Evolutionary conservation across 345 rosid genomes (phyloP).

Genomic region (Eucalyptus camaldulensis): DNA sequence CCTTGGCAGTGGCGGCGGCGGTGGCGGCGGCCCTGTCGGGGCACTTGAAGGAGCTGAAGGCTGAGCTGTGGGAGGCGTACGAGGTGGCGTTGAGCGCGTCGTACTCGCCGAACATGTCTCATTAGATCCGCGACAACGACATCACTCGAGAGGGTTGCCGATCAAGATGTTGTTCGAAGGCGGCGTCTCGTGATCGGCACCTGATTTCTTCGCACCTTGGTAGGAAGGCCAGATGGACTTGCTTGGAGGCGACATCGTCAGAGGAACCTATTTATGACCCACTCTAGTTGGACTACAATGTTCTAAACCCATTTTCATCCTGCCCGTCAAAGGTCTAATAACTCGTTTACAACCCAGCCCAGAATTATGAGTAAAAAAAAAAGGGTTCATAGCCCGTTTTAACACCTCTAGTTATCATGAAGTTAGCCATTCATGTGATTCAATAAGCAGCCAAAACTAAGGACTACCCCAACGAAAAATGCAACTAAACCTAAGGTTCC

Average conservation of each 20-base stretch:
- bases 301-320: background rate
- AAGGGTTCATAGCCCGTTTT: no score
- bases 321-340: background rate
- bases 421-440: background rate
- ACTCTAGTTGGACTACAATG: background rate
- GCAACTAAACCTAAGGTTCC: background rate
- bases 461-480: background rate
- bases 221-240: constrained; percentile 2
- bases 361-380: background rate
- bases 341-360: background rate
- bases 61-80: constrained; percentile 53
- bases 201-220: background rate
- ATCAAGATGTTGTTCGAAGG: constrained; percentile 77
- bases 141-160: constrained; percentile 39
- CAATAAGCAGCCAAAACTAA: background rate
- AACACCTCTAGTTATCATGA: background rate
- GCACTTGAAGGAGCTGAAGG: constrained; percentile 62
- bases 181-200: constrained; percentile 13
- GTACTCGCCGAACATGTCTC: constrained; percentile 34
- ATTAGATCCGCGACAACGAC: constrained; percentile 56
- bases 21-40: constrained; percentile 58
- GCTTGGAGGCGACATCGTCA: constrained; percentile 19
- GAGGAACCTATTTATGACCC: background rate
- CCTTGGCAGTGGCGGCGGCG: constrained; percentile 26
- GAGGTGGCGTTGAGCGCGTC: constrained; percentile 65